These are phyloP conservation scores for Ceratocystis variospora DNA, from an alignment of 2,329 filamentous ascomycete genomes.

Conservation along the genomic window DNA sequence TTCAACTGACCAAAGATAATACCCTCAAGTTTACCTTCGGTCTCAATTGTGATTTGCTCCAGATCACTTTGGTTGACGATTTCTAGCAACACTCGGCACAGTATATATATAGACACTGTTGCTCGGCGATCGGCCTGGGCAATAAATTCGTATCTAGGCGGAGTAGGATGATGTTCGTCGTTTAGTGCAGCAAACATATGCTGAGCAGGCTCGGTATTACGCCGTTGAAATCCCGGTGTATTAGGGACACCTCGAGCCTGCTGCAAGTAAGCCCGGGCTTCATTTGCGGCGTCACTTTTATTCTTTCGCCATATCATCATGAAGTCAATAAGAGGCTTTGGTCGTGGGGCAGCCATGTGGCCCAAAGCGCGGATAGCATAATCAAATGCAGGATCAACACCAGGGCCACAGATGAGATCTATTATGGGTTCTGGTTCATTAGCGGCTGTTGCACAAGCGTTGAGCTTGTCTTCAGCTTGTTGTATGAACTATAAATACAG, in stretches of 20 bases:
- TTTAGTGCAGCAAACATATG: conserved; percentile 32
- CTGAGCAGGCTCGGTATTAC: conserved; percentile 55
- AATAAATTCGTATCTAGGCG: conserved; percentile 42
- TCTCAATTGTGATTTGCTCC: conserved; percentile 69
- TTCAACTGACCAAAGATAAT: conserved; percentile 96
- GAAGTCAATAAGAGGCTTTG: conserved; percentile 87
- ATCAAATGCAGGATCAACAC: conserved; percentile 78
- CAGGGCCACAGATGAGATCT: conserved; percentile 79
- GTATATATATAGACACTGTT: conserved; percentile 87
- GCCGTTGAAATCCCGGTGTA: conserved; percentile 44
- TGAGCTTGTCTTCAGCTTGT: conserved; percentile 92
- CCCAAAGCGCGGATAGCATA: conserved; percentile 86
- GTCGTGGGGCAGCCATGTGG: conserved; percentile 86
- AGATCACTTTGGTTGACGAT: conserved; percentile 85
- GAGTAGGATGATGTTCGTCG: conserved; percentile 29
- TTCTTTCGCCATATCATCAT: conserved; percentile 97
- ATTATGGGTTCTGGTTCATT: conserved; percentile 72
- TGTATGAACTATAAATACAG: conserved; percentile 57
- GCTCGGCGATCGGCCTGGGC: conserved; percentile 75
- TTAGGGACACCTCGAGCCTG: conserved; percentile 33
- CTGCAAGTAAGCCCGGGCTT: conserved; percentile 47
- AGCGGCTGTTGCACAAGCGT: conserved; percentile 67
- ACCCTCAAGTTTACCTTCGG: conserved; percentile 84
- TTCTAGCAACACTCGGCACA: conserved; percentile 85
- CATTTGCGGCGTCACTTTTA: conserved; percentile 77